Evolutionary conservation across 352 stramenopile species (phyloP), one percentile per base, ranked within the genome.

Genomic region (Globisporangium cystogenes): DNA sequence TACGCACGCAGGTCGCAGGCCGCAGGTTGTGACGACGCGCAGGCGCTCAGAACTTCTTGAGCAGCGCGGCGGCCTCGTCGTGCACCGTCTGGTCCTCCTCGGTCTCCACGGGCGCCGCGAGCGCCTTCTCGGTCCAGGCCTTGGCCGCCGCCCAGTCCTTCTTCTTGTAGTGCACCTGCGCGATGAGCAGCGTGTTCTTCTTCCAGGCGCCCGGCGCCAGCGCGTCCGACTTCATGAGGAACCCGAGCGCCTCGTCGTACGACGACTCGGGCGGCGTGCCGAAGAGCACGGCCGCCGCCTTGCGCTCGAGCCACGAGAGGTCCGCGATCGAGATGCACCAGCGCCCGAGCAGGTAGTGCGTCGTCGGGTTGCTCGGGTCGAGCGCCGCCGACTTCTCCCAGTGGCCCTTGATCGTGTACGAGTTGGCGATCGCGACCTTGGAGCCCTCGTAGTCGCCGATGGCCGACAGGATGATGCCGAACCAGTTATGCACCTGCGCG

Each of bases 261-360:
- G 84, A 86, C 4, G 83, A 88, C 54, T 85, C 67, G 11, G 86
- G 86, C 16, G 86, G 86, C 23, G 82, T 70, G 26, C 82, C 82
- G 47, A 95, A 96, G 20, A 96, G 65, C 53, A 90, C 77, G 3
- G 78, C 72, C 10, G 84, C 86, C 1, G 87, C 76, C 59, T 93
- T 90, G 58, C 84, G 82, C 68, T 92, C 78, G 41, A 94, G 64
- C 86, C 86, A 96, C 60, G 76, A 87, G 31, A 96, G 66, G 39
- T 93, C 82, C 1, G 86, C 66, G 53, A 96, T 90, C 24, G 79
- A 74, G 42, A 93, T 86, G 64, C 82, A 93, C 86, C 82, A 96
- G 43, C 74, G 72, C 4, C 86, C 86, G 23, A 95, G 65, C 24
- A 91, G 62, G 52, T 96, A 83, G 55, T 82, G 89, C 35, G 82